Evolutionary conservation across 441 rosid genomes (phyloP), one percentile per base, ranked within the genome.

Genomic region (Mallotus japonicus): DNA sequence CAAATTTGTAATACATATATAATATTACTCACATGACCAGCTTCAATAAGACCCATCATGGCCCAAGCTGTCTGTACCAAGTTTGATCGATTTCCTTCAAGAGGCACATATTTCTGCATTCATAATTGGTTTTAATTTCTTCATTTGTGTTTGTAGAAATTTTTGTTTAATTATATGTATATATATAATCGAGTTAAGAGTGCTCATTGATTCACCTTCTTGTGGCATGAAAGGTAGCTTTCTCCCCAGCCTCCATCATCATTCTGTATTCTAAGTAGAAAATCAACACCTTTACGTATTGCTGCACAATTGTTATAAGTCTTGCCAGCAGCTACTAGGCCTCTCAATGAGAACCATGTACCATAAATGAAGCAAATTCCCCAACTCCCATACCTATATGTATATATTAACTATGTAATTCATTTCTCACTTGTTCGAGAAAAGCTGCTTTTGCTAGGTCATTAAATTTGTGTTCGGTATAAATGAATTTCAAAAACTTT

Each of bases 11-110:
- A 24, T 2, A 24, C 28, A 24, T 24, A 24, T 24, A 2, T 24
- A 24, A 24, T 24, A 24, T 24, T 24, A 24, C 28, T 24, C 2
- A 86, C 92, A 89, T 88, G 92, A 15, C 88, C 89, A 1, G 83
- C 83, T 54, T 74, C 75, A 75, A 87, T 81, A 28, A 89, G 73
- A 75, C 85, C 88, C 87, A 89, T 82, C 85, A 86, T 34, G 3
- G 86, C 95, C 89, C 89, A 88, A 15, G 88, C 73, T 1, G 95
- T 88, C 44, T 89, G 95, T 37, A 88, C 89, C 76, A 86, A 72
- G 75, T 88, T 86, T 13, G 92, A 78, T 62, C 80, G 22, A n/a
- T 68, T 72, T 47, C 76, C 83, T 71, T 81, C 84, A 1, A 85
- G 78, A 14, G 84, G 75, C 8, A 76, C 80, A 51, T 87, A 87